These are phyloP conservation scores for Starmerella davenportii DNA, from an alignment of 805 yeast species.

Conservation along the genomic window DNA sequence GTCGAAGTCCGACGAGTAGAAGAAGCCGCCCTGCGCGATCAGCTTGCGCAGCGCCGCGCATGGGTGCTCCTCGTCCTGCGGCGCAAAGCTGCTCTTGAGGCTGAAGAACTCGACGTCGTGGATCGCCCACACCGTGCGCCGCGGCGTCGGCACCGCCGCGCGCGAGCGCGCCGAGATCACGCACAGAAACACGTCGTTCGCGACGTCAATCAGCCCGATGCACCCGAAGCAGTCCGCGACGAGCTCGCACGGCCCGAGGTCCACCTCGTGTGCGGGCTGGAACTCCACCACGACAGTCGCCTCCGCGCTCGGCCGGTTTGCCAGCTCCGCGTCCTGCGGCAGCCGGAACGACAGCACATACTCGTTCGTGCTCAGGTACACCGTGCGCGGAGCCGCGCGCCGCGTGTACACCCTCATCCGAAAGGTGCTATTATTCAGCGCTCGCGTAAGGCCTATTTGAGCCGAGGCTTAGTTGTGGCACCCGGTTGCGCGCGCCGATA, in stretches of 20 bases:
- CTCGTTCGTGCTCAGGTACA: constrained; percentile 43
- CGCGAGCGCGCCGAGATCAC: constrained; percentile 57
- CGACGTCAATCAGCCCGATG: constrained; percentile 61
- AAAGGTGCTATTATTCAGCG: no score
- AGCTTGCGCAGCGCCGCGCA: constrained; percentile 64
- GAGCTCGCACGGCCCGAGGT: constrained; percentile 24
- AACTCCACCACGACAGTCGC: constrained; percentile 30
- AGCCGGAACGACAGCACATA: constrained; percentile 37
- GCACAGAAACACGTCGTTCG: constrained; percentile 51
- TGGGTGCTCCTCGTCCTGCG: constrained; percentile 41
- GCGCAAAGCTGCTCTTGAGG: constrained; percentile 48
- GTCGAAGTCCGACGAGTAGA: constrained; percentile 82
- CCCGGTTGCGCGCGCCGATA: no score
- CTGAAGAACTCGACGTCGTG: constrained; percentile 76
- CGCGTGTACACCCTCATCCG: constrained; percentile 48
- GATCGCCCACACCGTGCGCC: constrained; percentile 65
- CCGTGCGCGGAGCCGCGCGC: constrained; percentile 41
- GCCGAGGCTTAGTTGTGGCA: no score
- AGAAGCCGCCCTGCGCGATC: constrained; percentile 73
- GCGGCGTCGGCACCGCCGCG: constrained; percentile 68
- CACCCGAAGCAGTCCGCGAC: constrained; percentile 32
- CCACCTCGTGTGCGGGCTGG: constrained; percentile 24
- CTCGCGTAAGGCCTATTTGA: no score
- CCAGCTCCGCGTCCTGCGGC: neutral
- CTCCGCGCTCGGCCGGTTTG: constrained; percentile 5